phyloP scores from a whole-genome alignment of 345 rosid genomes.

The Eucalyptus pauciflora region DNA sequence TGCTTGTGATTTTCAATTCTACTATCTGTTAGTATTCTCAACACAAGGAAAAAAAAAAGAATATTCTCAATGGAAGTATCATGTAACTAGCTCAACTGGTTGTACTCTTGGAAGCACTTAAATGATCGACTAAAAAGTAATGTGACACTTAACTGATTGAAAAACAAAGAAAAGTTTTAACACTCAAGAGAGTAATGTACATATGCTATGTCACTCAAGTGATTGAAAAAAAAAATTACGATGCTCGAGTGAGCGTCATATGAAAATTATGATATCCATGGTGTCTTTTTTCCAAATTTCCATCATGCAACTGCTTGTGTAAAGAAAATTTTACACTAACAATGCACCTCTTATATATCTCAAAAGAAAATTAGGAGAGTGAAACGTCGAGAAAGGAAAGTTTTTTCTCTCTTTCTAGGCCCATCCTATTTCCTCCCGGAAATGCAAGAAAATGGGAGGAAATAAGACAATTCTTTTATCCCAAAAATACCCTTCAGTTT shows the following conservation, averaged over 20 bases:
- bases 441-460: background rate
- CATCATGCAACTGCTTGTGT: too few species aligned
- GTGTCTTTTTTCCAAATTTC: background rate
- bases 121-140: too few species aligned
- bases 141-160: too few species aligned
- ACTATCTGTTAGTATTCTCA: background rate
- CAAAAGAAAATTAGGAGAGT: background rate
- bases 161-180: too few species aligned
- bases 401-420: background rate
- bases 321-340: background rate
- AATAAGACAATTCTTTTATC: background rate
- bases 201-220: too few species aligned
- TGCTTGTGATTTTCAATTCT: constrained; percentile 12
- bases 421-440: background rate
- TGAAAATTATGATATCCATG: too few species aligned
- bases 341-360: too few species aligned
- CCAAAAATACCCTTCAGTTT: background rate
- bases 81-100: too few species aligned
- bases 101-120: too few species aligned
- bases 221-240: too few species aligned
- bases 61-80: background rate
- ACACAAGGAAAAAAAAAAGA: background rate
- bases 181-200: too few species aligned
- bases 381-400: background rate
- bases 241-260: rapidly evolving